Base-by-base conservation (phyloP, 257 asterid species). In the Solanum rostratum region DNA sequence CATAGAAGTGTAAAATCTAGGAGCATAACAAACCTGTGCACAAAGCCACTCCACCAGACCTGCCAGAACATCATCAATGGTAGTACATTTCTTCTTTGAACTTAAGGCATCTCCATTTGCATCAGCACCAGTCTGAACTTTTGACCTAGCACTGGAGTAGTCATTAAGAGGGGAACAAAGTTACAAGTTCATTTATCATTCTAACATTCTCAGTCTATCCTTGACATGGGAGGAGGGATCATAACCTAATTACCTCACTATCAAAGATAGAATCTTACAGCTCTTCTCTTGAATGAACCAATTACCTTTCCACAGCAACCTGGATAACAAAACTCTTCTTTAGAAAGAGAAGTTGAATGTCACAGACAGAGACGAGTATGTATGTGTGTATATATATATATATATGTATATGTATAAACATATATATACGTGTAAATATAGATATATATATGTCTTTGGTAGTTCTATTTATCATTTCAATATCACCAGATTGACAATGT, bases 251-350 rank as follows among this genome's bases (percentile, higher is more conserved):
- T 89, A 95, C 98, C 98, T 95, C 84, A 91, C 95, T 59, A 91
- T 90, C 89, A 92, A 88, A 79, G 99, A 91, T 81, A 96, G 97
- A 90, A 96, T 93, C 94, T 92, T 94, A 84, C 97, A 94, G 94
- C 98, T 94, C 89, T 94, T 94, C 91, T 94, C 99, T 90, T 96
- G 98, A 53, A 92, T 84, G 90, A 96, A 96, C 99, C 99, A 96
- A 87, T 90, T 96, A 86, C 97, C 97, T 90, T 92, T 92, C 96
- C 92, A 93, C 50, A 96, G 92, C 93, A 96, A 89, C 87, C 99
- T 93, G 91, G 87, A 91, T 85, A 70, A 85, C 79, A 69, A 81
- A 87, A 86, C 16, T 16, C 45, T 27, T 76, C 82, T 49, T 76
- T 76, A 76, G 45, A 27, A 76, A 37, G 52, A 69, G 79, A 27